Percentiles rank a stretch among this genome's conserved stretches.
Conservation (phyloP, 306 rosid genomes). For the Rubus idaeus region DNA sequence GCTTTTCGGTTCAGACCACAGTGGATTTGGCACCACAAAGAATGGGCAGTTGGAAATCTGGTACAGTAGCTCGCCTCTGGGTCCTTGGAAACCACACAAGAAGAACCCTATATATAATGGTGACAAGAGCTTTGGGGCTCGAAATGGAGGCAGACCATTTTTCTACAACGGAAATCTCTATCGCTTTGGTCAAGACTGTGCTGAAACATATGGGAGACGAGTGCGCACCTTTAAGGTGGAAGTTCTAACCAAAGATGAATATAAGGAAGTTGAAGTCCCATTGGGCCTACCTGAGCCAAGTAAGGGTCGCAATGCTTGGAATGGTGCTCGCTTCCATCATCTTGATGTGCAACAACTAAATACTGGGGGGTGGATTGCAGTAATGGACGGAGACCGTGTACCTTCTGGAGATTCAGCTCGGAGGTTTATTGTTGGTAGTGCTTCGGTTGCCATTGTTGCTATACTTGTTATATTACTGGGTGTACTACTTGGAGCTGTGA, state of each 20-base stretch:
- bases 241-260: slow-evolving; percentile 63
- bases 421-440: slow-evolving; percentile 76
- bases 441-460: slow-evolving; percentile 64
- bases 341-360: slow-evolving; percentile 81
- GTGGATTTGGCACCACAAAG: slow-evolving; percentile 75
- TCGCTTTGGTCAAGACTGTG: slow-evolving; percentile 93
- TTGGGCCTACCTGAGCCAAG: slow-evolving; percentile 59
- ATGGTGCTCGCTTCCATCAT: slow-evolving; percentile 92
- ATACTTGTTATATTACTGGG: slow-evolving; percentile 67
- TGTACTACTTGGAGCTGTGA: slow-evolving; percentile 76
- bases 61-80: slow-evolving; percentile 83
- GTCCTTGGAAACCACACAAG: slow-evolving; percentile 91
- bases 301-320: slow-evolving; percentile 94
- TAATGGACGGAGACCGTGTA: slow-evolving; percentile 95
- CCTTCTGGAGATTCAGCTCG: slow-evolving; percentile 81
- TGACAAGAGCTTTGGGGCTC: slow-evolving; percentile 83
- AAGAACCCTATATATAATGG: slow-evolving; percentile 79
- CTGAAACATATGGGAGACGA: slow-evolving; percentile 84
- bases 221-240: slow-evolving; percentile 77
- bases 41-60: slow-evolving; percentile 95
- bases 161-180: slow-evolving; percentile 67
- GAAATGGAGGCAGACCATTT: slow-evolving; percentile 97
- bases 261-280: slow-evolving; percentile 79
- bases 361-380: slow-evolving; percentile 87
- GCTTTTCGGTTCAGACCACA: slow-evolving; percentile 96